A percentile compares a stretch with the other conserved stretches of the same genome.
Evolutionary conservation across 495 filamentous ascomycete species (phyloP).

Genomic region (Clavariopsis aquatica): DNA sequence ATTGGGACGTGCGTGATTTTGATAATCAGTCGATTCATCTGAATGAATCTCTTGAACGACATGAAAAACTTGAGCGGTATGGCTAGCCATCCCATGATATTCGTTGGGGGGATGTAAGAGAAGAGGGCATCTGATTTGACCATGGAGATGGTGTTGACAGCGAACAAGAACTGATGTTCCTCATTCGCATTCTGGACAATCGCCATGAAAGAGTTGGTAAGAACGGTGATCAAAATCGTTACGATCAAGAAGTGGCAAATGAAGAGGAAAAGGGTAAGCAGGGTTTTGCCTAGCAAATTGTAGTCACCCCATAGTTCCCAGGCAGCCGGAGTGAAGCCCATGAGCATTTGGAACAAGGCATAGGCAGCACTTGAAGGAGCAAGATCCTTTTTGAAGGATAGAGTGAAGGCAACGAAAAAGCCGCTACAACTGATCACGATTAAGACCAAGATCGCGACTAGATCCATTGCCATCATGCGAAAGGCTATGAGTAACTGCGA

Average conservation of each 20-base stretch:
- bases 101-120: conserved; percentile 85
- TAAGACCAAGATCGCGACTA: conserved; percentile 78
- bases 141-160: conserved; percentile 92
- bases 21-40: conserved; percentile 80
- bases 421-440: conserved; percentile 85
- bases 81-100: conserved; percentile 83
- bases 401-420: conserved; percentile 90
- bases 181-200: conserved; percentile 89
- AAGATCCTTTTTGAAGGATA: conserved; percentile 68
- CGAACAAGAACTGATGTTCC: conserved; percentile 92
- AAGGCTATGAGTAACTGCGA: conserved; percentile 92
- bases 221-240: conserved; percentile 86
- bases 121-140: conserved; percentile 94
- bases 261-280: conserved; percentile 80
- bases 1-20: conserved; percentile 88
- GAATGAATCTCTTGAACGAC: conserved; percentile 75
- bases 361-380: conserved; percentile 73
- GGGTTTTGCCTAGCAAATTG: conserved; percentile 69
- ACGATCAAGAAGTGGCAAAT: conserved; percentile 95
- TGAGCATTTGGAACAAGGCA: conserved; percentile 84
- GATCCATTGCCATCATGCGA: conserved; percentile 85
- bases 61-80: conserved; percentile 77
- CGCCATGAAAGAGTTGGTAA: conserved; percentile 92
- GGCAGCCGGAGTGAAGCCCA: conserved; percentile 81
- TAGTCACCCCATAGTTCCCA: conserved; percentile 76